Conservation (phyloP, 2,329 filamentous ascomycete species). For the Phoma herbarum region DNA sequence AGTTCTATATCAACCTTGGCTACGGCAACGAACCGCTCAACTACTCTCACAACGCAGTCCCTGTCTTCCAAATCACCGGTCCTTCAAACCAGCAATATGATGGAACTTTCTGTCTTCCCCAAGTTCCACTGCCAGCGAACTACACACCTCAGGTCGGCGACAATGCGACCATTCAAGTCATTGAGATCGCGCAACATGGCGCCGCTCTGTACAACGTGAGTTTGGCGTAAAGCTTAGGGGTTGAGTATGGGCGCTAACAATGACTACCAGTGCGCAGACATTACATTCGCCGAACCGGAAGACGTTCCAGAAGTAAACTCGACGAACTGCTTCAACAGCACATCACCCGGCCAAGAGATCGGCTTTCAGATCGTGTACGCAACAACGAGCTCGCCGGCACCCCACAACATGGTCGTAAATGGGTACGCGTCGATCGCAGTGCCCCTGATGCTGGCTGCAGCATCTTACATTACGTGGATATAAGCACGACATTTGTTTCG, state of each 20-base stretch:
- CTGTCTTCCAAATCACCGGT: conserved; percentile 82
- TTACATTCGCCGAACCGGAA: conserved; percentile 83
- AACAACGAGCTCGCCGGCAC: conserved; percentile 47
- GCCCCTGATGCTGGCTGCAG: conserved; percentile 40
- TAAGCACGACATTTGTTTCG: conserved; percentile 13
- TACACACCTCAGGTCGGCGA: conserved; percentile 79
- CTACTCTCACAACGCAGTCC: conserved; percentile 84
- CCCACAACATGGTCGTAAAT: conserved; percentile 36
- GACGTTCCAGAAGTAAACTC: conserved; percentile 79
- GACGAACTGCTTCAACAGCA: conserved; percentile 89
- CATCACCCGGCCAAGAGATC: conserved; percentile 58
- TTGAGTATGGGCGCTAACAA: background rate
- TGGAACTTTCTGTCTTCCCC: conserved; percentile 87
- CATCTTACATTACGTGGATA: conserved; percentile 42
- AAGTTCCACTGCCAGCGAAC: conserved; percentile 82
- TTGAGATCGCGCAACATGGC: conserved; percentile 84
- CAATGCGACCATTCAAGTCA: conserved; percentile 87
- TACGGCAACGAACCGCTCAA: conserved; percentile 82
- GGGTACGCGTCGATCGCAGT: conserved; percentile 38
- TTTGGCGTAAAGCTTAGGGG: background rate
- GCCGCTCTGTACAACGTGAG: conserved; percentile 82
- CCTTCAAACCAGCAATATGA: conserved; percentile 85
- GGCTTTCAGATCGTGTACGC: conserved; percentile 81
- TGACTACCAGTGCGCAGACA: conserved; percentile 82
- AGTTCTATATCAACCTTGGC: conserved; percentile 91